Percentiles rank a stretch among this genome's conserved stretches.
Conservation (phyloP, 768 basidiomycete species). For the Trametes sanguinea region DNA sequence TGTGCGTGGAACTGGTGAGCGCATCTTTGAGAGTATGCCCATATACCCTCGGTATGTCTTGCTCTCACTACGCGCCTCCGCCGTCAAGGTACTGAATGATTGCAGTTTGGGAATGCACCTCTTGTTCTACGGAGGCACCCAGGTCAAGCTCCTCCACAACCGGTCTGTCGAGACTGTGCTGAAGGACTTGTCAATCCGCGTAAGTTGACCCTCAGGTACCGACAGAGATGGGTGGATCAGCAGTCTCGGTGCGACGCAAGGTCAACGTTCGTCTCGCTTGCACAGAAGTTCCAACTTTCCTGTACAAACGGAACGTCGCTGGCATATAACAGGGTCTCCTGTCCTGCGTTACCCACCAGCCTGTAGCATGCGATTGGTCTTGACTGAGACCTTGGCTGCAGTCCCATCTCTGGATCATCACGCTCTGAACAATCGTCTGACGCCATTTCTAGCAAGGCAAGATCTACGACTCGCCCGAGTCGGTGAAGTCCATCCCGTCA, state of each 20-base stretch:
- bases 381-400: no score
- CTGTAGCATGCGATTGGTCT: no score
- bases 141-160: conserved; percentile 50
- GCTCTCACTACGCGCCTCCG: not conserved
- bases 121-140: conserved; percentile 60
- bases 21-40: conserved; percentile 22
- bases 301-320: no score
- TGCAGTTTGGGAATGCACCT: conserved; percentile 71
- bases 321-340: no score
- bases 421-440: not conserved
- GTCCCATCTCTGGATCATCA: no score
- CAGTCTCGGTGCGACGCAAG: no score
- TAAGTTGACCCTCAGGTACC: conserved; percentile 20
- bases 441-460: conserved; percentile 46
- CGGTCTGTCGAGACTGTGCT: conserved; percentile 52
- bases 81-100: not conserved
- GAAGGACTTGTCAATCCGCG: conserved; percentile 55
- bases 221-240: no score
- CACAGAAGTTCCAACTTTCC: no score
- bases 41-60: conserved; percentile 22
- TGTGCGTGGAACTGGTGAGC: conserved; percentile 34
- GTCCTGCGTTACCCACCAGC: no score
- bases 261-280: no score
- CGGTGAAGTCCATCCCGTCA: conserved; percentile 52
- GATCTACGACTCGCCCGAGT: conserved; percentile 55